Evolutionary conservation across 495 filamentous ascomycete genomes (phyloP).

Genomic region (Podospora sp.): DNA sequence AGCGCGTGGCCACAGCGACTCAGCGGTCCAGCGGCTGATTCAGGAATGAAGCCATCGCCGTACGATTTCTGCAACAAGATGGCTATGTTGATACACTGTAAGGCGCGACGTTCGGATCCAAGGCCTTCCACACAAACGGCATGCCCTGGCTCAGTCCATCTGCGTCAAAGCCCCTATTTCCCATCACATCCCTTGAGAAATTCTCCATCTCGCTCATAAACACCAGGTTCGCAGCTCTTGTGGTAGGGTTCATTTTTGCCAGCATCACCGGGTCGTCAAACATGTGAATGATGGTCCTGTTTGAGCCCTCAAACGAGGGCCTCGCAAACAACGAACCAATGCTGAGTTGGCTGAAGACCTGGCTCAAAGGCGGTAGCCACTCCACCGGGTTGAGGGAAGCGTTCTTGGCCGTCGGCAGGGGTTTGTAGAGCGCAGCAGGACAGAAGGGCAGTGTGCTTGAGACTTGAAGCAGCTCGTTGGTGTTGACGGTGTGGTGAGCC

Average conservation of each 20-base stretch:
- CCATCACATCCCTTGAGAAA: neutral
- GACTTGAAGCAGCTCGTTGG: neutral
- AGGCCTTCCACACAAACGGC: neutral
- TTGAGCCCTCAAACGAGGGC: neutral
- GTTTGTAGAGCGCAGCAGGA: neutral
- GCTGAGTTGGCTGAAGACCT: neutral
- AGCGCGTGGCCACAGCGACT: too few relatives aligned
- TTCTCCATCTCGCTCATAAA: neutral
- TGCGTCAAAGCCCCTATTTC: neutral
- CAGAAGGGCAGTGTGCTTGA: neutral
- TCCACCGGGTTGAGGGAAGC: neutral
- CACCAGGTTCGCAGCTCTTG: neutral
- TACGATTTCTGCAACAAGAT: too few relatives aligned
- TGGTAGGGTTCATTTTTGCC: neutral
- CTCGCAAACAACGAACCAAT: neutral
- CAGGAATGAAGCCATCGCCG: too few relatives aligned
- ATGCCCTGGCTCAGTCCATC: neutral
- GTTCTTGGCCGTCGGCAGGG: neutral
- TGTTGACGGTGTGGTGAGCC: neutral
- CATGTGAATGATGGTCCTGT: neutral
- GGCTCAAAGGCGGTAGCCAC: neutral
- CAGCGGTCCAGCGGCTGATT: too few relatives aligned
- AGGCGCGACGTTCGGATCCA: neutral
- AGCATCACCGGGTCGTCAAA: neutral
- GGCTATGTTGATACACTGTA: neutral